Percentiles rank a stretch among this genome's conserved stretches.
These are phyloP conservation scores for Beauveria sp. DNA, from an alignment of 2,329 filamentous ascomycete species.

Conservation along the genomic window DNA sequence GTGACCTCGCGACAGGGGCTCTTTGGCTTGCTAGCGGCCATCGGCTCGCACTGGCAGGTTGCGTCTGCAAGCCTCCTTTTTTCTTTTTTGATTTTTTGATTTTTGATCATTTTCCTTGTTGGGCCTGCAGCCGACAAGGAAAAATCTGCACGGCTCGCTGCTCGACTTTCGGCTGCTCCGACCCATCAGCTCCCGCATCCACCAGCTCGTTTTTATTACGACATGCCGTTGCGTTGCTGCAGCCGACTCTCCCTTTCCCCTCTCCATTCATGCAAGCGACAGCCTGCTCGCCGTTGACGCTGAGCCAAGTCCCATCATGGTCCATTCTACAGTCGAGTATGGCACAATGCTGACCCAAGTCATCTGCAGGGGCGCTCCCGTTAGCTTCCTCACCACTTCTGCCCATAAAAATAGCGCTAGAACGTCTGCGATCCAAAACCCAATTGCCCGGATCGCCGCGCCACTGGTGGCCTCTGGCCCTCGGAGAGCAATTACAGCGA, in stretches of 20 bases:
- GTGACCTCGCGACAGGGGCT: conserved; percentile 1
- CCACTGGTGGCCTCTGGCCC: background rate
- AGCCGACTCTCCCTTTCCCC: background rate
- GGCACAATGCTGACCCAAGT: background rate
- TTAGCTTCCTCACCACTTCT: background rate
- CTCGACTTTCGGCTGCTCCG: background rate
- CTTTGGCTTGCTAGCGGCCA: background rate
- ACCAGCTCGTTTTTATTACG: background rate
- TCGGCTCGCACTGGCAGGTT: conserved; percentile 4
- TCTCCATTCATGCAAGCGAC: background rate
- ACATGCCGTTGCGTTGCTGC: background rate
- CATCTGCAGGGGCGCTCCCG: background rate
- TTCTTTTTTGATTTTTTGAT: background rate
- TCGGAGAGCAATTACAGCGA: background rate
- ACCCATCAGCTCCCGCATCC: background rate
- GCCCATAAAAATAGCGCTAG: background rate
- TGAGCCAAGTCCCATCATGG: background rate
- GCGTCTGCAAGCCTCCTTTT: background rate
- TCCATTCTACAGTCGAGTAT: background rate
- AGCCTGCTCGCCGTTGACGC: background rate
- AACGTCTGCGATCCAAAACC: background rate
- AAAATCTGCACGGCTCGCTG: background rate
- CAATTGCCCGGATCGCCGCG: conserved; percentile 5
- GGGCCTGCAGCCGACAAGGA: background rate
- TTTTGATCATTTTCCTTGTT: background rate